Conservation (phyloP, 2,329 filamentous ascomycete genomes). For the Ambrosiella cleistominuta region DNA sequence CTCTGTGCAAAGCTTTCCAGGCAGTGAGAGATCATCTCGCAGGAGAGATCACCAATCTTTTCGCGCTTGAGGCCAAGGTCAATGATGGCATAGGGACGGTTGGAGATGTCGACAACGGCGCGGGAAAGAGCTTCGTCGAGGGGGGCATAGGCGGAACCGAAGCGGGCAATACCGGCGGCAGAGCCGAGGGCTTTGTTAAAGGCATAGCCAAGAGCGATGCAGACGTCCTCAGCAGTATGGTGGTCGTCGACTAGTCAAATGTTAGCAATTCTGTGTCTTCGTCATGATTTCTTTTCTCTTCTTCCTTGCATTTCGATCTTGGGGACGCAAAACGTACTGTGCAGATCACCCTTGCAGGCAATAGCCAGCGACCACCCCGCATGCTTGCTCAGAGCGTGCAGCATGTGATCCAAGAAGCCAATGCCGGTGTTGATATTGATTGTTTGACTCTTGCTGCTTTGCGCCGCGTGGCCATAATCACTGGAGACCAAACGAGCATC, state of each 20-base stretch:
- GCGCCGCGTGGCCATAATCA: constrained; percentile 56
- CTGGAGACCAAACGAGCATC: constrained; percentile 33
- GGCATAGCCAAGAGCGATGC: constrained; percentile 71
- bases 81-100: constrained; percentile 71
- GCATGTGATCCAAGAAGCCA: constrained; percentile 96
- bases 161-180: constrained; percentile 68
- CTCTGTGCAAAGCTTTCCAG: constrained; percentile 85
- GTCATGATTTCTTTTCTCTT: not conserved
- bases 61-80: constrained; percentile 75
- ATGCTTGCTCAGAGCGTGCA: constrained; percentile 92
- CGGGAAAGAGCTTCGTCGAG: constrained; percentile 90
- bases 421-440: constrained; percentile 87
- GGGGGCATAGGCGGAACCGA: constrained; percentile 80
- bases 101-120: constrained; percentile 86
- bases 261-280: not conserved
- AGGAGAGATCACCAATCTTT: constrained; percentile 82
- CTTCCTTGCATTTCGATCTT: not conserved
- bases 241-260: constrained; percentile 73
- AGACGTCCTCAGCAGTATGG: constrained; percentile 92
- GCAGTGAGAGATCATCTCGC: constrained; percentile 95
- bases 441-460: constrained; percentile 66
- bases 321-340: constrained; percentile 44
- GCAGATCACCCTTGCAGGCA: constrained; percentile 70
- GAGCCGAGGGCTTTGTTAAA: constrained; percentile 67
- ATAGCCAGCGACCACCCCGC: constrained; percentile 81